phyloP scores from a whole-genome alignment of 352 stramenopile genomes.

The Saprolegnia diclina region DNA sequence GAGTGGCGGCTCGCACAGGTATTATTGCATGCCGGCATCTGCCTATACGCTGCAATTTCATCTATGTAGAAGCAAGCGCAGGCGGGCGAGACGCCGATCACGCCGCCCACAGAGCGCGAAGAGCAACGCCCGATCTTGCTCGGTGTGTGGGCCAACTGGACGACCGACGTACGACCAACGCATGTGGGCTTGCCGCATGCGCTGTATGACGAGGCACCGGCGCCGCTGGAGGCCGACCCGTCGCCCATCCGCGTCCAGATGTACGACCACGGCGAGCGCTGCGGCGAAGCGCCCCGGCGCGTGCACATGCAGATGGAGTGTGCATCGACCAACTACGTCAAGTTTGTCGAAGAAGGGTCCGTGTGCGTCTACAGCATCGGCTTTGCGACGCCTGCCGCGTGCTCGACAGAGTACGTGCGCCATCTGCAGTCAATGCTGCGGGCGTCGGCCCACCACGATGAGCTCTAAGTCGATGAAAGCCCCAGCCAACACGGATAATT shows the following conservation, averaged over 20 bases:
- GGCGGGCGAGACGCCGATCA: conserved; percentile 2
- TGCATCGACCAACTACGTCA: conserved; percentile 11
- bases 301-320: conserved; percentile 23
- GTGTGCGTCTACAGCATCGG: conserved; percentile 22
- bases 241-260: background rate
- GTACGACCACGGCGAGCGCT: conserved; percentile 15
- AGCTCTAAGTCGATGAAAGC: conserved; percentile 11
- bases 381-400: conserved; percentile 23
- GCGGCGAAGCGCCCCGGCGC: background rate
- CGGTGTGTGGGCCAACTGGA: conserved; percentile 19
- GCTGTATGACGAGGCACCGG: conserved; percentile 1
- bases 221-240: background rate
- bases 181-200: background rate
- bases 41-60: background rate
- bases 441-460: background rate
- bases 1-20: conserved; percentile 49
- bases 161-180: background rate
- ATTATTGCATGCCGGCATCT: conserved; percentile 18
- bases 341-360: conserved; percentile 19
- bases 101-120: background rate
- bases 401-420: conserved; percentile 2
- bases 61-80: conserved; percentile 23
- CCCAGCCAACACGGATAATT: too few relatives aligned
- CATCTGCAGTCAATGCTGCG: background rate
- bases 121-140: conserved; percentile 18